Evolutionary conservation across 1,284 basidiomycete species (phyloP), one percentile per base, ranked within the genome.

Genomic region (Naganishia cerealis): DNA sequence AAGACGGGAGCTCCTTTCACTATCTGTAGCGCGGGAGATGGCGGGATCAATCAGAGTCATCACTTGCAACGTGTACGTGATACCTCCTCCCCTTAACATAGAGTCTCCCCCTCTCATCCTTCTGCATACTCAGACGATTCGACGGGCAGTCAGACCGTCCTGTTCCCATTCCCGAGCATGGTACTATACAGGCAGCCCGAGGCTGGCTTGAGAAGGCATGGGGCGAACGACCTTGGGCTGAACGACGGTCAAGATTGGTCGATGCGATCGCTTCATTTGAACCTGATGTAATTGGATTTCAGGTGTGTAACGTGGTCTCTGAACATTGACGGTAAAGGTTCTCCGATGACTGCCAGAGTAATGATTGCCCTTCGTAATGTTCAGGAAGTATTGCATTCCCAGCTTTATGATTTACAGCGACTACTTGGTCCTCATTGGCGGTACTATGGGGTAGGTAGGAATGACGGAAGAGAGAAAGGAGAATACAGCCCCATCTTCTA

Each of bases 401-500:
- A 88, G 75, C 84, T 88, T 2, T 75, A 79, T n/a, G 88, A 89
- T 72, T 76, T 89, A 8, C 79, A 81, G 3, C 80, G 83, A 53
- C 80, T 89, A 0, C 81, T 89, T 5, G 87, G 87, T 0, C 50
- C 71, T 6, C 71, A 77, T 6, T 85, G 83, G 13, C 86, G 83
- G 81, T 81, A 86, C 83, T 82, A 87, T 38, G 87, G 87, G 1
- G 86, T 87, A 0, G 87, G 87, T 0, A 81, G 87, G 38, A 84
- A 87, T 66, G 86, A 88, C 73, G 87, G 87, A 2, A 77, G 79
- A 13, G 70, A 78, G 33, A 82, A 80, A 0, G 87, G 87, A 46
- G 87, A 88, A 75, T 88, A 86, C 76, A 84, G 83, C 70, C 86
- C 87, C 0, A 85, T 88, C 67, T 88, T 88, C 76, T 89, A 82